phyloP scores from a whole-genome alignment of 2,329 filamentous ascomycete genomes.

The Raffaelea arxii region DNA sequence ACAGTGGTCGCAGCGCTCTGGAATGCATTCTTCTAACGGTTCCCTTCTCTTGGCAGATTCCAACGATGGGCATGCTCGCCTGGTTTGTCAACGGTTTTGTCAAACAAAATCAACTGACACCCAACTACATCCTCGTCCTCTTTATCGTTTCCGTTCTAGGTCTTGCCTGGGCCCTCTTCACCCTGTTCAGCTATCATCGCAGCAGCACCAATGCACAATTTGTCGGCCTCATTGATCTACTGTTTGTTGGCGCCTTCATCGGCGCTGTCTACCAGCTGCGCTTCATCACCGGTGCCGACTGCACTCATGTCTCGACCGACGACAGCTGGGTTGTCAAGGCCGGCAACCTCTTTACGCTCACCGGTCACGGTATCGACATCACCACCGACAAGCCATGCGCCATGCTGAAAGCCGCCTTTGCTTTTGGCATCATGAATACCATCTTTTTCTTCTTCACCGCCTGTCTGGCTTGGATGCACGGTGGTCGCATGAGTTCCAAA shows the following conservation, averaged over 20 bases:
- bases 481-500: slow-evolving; percentile 26
- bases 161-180: slow-evolving; percentile 53
- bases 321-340: slow-evolving; percentile 47
- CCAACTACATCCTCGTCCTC: slow-evolving; percentile 52
- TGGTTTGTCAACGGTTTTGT: slow-evolving; percentile 56
- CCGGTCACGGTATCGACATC: slow-evolving; percentile 39
- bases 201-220: slow-evolving; percentile 50
- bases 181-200: slow-evolving; percentile 58
- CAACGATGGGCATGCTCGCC: slow-evolving; percentile 55
- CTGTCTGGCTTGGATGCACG: slow-evolving; percentile 56
- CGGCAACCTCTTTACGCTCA: slow-evolving; percentile 50
- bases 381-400: slow-evolving; percentile 67
- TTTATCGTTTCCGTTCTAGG: slow-evolving; percentile 59
- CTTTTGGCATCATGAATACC: slow-evolving; percentile 80
- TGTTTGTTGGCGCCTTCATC: slow-evolving; percentile 55
- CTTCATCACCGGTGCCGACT: slow-evolving; percentile 54
- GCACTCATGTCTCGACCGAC: slow-evolving; percentile 45
- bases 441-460: slow-evolving; percentile 73
- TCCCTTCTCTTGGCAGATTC: slow-evolving; percentile 36
- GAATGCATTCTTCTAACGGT: too few relatives aligned
- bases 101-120: slow-evolving; percentile 46
- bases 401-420: slow-evolving; percentile 87
- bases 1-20: too few relatives aligned
- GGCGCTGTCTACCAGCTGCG: slow-evolving; percentile 51
- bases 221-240: slow-evolving; percentile 49